phyloP scores from a whole-genome alignment of 1,284 basidiomycete species.

The Mycosarcoma mackinlayi region DNA sequence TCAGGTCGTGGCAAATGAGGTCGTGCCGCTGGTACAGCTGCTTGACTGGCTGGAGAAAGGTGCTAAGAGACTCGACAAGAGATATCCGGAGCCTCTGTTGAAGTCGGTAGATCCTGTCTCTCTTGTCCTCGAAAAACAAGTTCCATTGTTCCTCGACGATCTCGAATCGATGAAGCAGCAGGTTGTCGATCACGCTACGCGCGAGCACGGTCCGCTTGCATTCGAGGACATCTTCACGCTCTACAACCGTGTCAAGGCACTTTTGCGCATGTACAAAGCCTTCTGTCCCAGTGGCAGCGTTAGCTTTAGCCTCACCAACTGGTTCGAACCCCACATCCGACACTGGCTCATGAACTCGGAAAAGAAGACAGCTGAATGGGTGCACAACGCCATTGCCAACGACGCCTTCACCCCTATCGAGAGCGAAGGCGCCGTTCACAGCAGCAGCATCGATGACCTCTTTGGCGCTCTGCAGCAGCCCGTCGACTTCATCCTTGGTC shows the following conservation, averaged over 20 bases:
- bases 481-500: constrained; percentile 84
- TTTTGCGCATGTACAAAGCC: constrained; percentile 81
- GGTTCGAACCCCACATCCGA: constrained; percentile 88
- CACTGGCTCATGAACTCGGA: constrained; percentile 92
- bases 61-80: constrained; percentile 83
- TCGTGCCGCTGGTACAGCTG: constrained; percentile 78
- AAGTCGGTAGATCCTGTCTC: constrained; percentile 73
- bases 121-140: constrained; percentile 77
- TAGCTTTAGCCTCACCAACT: constrained; percentile 67
- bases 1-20: constrained; percentile 79
- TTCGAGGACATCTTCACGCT: constrained; percentile 81
- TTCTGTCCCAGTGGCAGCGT: constrained; percentile 76
- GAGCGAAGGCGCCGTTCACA: constrained; percentile 81
- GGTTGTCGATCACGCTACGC: constrained; percentile 55
- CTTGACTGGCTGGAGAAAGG: constrained; percentile 88
- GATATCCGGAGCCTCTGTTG: constrained; percentile 83
- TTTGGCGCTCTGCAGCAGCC: constrained; percentile 94
- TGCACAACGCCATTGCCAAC: constrained; percentile 69
- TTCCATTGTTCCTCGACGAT: constrained; percentile 82
- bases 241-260: constrained; percentile 79
- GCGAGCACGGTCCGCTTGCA: constrained; percentile 50
- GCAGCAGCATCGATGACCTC: constrained; percentile 93
- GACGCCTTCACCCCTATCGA: constrained; percentile 72
- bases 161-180: constrained; percentile 70
- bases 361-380: constrained; percentile 91